These are phyloP conservation scores for Phyllosticta citrichinensis DNA, from an alignment of 2,329 filamentous ascomycete genomes.

Conservation along the genomic window DNA sequence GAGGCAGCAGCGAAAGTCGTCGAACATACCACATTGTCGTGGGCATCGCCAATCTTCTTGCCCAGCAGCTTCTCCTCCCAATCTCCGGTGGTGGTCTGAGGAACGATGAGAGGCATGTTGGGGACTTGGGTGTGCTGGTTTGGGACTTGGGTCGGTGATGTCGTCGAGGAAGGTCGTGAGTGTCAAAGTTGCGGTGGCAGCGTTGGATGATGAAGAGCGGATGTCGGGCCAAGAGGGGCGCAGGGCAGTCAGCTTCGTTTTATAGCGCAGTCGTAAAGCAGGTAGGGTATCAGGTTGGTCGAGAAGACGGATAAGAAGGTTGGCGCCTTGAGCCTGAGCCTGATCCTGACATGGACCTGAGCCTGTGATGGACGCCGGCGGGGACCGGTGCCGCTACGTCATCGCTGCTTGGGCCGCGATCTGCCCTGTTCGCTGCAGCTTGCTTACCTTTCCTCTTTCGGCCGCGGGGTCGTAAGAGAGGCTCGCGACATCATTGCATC, in stretches of 20 bases:
- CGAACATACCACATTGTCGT: constrained; percentile 33
- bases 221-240: not conserved
- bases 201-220: not conserved
- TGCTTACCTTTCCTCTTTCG: not conserved
- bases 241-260: not conserved
- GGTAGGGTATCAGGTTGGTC: not conserved
- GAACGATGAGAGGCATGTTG: constrained; percentile 43
- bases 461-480: not conserved
- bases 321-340: not conserved
- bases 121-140: not conserved
- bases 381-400: not conserved
- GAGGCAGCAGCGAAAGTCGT: not conserved
- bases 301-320: not conserved
- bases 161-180: not conserved
- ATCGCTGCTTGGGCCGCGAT: not conserved
- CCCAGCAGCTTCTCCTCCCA: constrained; percentile 41
- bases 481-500: not conserved
- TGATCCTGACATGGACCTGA: not conserved
- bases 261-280: not conserved
- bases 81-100: constrained; percentile 33
- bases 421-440: not conserved
- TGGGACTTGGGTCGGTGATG: not conserved
- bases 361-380: not conserved
- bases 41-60: constrained; percentile 41
- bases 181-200: too few species aligned